phyloP scores from a whole-genome alignment of 306 rosid genomes.

The Lagenaria siceraria region DNA sequence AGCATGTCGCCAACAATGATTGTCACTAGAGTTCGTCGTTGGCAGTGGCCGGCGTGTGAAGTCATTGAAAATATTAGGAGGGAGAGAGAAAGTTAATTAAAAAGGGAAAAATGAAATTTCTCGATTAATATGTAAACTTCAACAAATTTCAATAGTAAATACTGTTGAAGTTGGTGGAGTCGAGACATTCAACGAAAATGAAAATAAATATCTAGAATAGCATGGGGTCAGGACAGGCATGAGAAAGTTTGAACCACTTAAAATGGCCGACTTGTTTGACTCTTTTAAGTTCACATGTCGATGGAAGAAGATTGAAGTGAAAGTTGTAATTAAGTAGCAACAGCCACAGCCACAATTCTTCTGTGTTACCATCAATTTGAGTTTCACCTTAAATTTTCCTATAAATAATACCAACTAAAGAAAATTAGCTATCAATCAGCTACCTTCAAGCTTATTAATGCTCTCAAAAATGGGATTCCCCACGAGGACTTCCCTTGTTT shows the following conservation, averaged over 20 bases:
- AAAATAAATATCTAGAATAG: not conserved
- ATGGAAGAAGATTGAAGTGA: not conserved
- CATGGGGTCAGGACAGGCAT: not conserved
- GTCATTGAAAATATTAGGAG: too few relatives aligned
- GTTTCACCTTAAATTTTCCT: not conserved
- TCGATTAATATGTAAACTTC: too few relatives aligned
- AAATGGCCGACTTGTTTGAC: not conserved
- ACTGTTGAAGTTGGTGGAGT: too few relatives aligned
- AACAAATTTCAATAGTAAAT: too few relatives aligned
- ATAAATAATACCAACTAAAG: not conserved
- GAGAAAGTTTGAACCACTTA: not conserved
- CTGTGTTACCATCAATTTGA: not conserved
- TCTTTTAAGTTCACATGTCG: not conserved
- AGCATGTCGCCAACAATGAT: too few relatives aligned
- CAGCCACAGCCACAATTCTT: not conserved
- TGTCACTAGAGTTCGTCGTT: too few relatives aligned
- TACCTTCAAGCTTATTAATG: not conserved
- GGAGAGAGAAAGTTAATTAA: too few relatives aligned
- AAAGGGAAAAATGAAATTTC: too few relatives aligned
- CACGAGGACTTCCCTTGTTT: not conserved
- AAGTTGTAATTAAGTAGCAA: not conserved
- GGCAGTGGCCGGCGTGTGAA: too few relatives aligned
- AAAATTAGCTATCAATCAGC: not conserved
- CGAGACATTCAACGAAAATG: too few relatives aligned
- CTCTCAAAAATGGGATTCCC: not conserved